Percentiles rank a stretch among this genome's conserved stretches.
phyloP scores from a whole-genome alignment of 2,329 filamentous ascomycete species.

The Ophiognomonia clavigignenti-juglandacearum region DNA sequence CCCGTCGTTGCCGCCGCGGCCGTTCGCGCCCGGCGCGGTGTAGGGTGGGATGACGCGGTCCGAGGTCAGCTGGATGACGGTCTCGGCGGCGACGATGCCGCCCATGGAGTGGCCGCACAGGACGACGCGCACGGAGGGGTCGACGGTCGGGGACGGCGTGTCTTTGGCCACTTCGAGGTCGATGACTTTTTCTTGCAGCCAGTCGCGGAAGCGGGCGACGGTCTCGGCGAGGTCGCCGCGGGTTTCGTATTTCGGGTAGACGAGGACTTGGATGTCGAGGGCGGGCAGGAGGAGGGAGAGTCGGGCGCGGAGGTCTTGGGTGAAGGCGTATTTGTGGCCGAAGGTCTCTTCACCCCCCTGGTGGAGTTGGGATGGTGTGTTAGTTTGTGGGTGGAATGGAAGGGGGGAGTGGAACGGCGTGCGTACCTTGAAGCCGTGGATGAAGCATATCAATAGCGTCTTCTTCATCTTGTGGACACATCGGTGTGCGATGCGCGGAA shows the following conservation, averaged over 20 bases:
- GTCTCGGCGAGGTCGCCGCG: slow-evolving; percentile 68
- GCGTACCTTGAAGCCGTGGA: slow-evolving; percentile 78
- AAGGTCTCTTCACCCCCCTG: slow-evolving; percentile 77
- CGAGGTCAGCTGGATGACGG: slow-evolving; percentile 65
- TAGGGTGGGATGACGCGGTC: slow-evolving; percentile 48
- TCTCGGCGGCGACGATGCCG: slow-evolving; percentile 91
- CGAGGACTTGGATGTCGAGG: slow-evolving; percentile 59
- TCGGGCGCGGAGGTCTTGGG: slow-evolving; percentile 63
- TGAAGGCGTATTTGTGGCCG: slow-evolving; percentile 59
- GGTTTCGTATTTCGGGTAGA: slow-evolving; percentile 83
- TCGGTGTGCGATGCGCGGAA: slow-evolving; percentile 14
- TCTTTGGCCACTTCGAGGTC: slow-evolving; percentile 82
- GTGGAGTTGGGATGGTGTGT: slow-evolving; percentile 3
- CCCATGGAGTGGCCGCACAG: slow-evolving; percentile 87
- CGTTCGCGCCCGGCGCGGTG: slow-evolving; percentile 26
- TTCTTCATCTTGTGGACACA: slow-evolving; percentile 59
- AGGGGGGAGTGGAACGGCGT: neutral
- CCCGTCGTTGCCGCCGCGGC: slow-evolving; percentile 21
- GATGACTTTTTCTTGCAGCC: slow-evolving; percentile 87
- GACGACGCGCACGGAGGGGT: slow-evolving; percentile 77
- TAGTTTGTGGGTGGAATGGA: neutral
- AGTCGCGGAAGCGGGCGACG: slow-evolving; percentile 70
- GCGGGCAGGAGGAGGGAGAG: slow-evolving; percentile 64
- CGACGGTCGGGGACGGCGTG: slow-evolving; percentile 78
- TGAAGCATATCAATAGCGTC: slow-evolving; percentile 76